Conservation (phyloP, 768 basidiomycete species). For the Amanita muscaria region DNA sequence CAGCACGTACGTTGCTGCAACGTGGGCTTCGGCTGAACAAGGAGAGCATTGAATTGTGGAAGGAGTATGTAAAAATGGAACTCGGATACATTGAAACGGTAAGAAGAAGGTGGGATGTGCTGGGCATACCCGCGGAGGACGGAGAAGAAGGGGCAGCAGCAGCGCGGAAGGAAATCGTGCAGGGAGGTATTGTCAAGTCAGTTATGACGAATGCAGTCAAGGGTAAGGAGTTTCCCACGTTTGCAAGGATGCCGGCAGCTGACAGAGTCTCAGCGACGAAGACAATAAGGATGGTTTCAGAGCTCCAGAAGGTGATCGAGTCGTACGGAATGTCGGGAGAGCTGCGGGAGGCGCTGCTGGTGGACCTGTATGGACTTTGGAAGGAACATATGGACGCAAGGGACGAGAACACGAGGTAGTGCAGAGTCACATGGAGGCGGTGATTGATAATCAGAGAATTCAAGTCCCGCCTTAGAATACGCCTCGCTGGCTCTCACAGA, state of each 20-base stretch:
- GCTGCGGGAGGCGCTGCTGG: slow-evolving; percentile 2
- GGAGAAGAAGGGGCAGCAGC: not conserved
- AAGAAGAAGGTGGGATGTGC: slow-evolving; percentile 66
- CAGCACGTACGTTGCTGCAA: slow-evolving; percentile 76
- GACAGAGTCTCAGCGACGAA: too few relatives aligned
- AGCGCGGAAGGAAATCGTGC: not conserved
- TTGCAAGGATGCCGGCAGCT: too few relatives aligned
- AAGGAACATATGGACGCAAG: not conserved
- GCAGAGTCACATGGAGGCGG: not conserved
- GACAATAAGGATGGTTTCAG: too few relatives aligned
- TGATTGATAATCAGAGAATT: slow-evolving; percentile 5
- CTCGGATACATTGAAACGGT: slow-evolving; percentile 76
- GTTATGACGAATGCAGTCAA: not conserved
- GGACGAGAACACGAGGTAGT: not conserved
- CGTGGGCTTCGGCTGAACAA: slow-evolving; percentile 76
- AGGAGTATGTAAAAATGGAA: slow-evolving; percentile 88
- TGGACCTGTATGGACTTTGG: too few relatives aligned
- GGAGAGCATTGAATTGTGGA: slow-evolving; percentile 72
- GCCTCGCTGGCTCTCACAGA: not conserved
- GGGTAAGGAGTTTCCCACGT: too few relatives aligned
- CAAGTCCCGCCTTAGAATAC: not conserved
- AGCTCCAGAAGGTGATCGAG: too few relatives aligned
- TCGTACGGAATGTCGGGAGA: not conserved
- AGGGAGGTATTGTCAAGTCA: not conserved
- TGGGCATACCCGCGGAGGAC: slow-evolving; percentile 22